A percentile compares a stretch with the other conserved stretches of the same genome.
Conservation (phyloP, 2,329 filamentous ascomycete genomes). For the Pseudocercospora macadamiae region DNA sequence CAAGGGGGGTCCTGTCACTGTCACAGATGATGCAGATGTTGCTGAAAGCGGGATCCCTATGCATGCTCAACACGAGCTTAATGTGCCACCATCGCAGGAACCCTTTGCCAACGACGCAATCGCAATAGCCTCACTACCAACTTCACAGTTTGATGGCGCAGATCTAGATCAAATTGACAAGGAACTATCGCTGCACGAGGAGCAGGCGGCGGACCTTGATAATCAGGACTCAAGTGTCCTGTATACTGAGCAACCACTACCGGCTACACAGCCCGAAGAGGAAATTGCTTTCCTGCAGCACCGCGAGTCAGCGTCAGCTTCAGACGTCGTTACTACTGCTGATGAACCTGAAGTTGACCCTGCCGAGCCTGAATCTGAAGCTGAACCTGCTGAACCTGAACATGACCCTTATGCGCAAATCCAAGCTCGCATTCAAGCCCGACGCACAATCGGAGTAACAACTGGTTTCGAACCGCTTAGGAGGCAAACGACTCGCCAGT, state of each 20-base stretch:
- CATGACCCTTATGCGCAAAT: slow-evolving; percentile 38
- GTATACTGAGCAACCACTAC: slow-evolving; percentile 17
- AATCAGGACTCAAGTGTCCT: not conserved
- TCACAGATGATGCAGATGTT: not conserved
- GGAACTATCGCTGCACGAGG: slow-evolving; percentile 3
- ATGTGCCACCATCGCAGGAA: not conserved
- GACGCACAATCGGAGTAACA: slow-evolving; percentile 36
- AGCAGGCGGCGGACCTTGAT: not conserved
- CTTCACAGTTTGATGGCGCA: not conserved
- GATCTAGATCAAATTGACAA: not conserved
- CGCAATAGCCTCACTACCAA: slow-evolving; percentile 1
- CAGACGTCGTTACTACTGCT: too few species aligned
- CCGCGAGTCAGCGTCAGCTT: not conserved
- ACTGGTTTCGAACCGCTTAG: slow-evolving; percentile 40
- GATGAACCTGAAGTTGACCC: too few species aligned
- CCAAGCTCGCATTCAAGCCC: slow-evolving; percentile 39
- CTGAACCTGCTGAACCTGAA: slow-evolving; percentile 26
- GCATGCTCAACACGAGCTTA: not conserved
- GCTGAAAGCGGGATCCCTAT: not conserved
- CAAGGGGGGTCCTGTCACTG: slow-evolving; percentile 1
- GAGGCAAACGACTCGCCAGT: slow-evolving; percentile 42
- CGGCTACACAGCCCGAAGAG: slow-evolving; percentile 1
- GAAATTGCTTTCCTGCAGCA: not conserved
- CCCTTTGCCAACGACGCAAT: not conserved
- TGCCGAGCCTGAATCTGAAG: not conserved